Percentiles rank a stretch among this genome's conserved stretches.
Evolutionary conservation across 1,284 basidiomycete genomes (phyloP).

Genomic region (Rhodotorula sp.): DNA sequence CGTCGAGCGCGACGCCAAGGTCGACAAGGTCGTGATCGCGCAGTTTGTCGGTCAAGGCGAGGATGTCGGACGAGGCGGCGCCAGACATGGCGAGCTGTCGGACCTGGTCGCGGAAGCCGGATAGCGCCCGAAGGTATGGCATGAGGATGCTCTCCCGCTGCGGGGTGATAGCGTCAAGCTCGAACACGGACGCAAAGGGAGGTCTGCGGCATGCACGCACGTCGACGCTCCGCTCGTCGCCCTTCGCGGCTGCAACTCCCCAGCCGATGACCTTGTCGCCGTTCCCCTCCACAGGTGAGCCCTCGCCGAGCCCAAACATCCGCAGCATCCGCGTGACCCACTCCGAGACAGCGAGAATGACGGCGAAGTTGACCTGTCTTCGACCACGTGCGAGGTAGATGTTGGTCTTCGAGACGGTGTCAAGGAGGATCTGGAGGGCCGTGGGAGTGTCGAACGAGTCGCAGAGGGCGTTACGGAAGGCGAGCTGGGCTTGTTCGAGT

Average conservation of each 20-base stretch:
- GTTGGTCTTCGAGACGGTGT: slow-evolving; percentile 84
- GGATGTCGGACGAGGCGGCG: slow-evolving; percentile 64
- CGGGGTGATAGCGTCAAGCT: not conserved
- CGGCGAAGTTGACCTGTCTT: slow-evolving; percentile 58
- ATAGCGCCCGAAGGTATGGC: slow-evolving; percentile 83
- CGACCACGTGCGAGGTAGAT: slow-evolving; percentile 65
- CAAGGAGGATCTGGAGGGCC: slow-evolving; percentile 73
- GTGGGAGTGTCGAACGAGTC: slow-evolving; percentile 96
- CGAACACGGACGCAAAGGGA: not conserved
- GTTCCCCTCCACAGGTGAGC: slow-evolving; percentile 45
- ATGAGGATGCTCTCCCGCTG: slow-evolving; percentile 70
- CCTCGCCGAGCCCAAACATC: slow-evolving; percentile 93
- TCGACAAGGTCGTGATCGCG: slow-evolving; percentile 87
- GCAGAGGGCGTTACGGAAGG: slow-evolving; percentile 86
- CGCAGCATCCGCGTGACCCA: slow-evolving; percentile 89
- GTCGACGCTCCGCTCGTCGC: slow-evolving; percentile 52
- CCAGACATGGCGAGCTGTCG: slow-evolving; percentile 76
- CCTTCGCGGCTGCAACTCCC: slow-evolving; percentile 50
- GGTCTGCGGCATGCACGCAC: slow-evolving; percentile 54
- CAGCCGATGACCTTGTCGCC: slow-evolving; percentile 51
- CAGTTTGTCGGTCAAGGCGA: slow-evolving; percentile 80
- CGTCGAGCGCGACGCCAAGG: slow-evolving; percentile 91
- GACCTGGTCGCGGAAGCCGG: slow-evolving; percentile 87
- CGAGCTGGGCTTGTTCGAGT: slow-evolving; percentile 69
- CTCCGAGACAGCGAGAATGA: slow-evolving; percentile 69